Evolutionary conservation across 2,329 filamentous ascomycete species (phyloP), one percentile per base, ranked within the genome.

Genomic region (Hypoxylon sp.): DNA sequence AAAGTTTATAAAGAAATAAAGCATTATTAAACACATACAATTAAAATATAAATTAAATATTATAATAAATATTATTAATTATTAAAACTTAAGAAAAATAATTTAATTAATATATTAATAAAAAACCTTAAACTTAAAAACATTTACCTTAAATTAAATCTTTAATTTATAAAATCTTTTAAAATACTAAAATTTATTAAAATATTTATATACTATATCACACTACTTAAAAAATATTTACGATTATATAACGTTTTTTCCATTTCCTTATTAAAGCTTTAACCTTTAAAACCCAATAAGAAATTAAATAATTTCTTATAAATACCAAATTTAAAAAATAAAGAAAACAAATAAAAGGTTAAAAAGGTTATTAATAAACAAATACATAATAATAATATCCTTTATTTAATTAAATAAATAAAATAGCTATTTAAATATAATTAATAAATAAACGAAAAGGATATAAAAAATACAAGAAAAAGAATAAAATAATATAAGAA

Each of bases 401-500:
- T 36, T 13, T 36, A 36, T 14, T 45, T 45, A 45, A 45, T 11
- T 9, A 23, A 45, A n/a, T 19, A 45, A 45, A 19, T 21, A 23
- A 19, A 7, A 21, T 45, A 45, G 17, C 19, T 5, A 21, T 23
- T 45, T 1, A 45, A 45, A n/a, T 45, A 45, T 19, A 45, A 45
- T 45, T 19, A 45, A 45, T 45, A 45, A 21, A 7, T 19, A 5
- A n/a, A 45, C 9, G 5, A 19, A 45, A 21, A 45, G 21, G 5
- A 45, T 9, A 45, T 45, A 45, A 21, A 5, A 45, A 19, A 45
- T 7, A n/a, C 21, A 45, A 45, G 4, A 21, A 19, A 45, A 25
- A 25, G 23, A 45, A 45, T 45, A 21, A 45, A 45, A 45, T 45
- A 45, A 45, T 19, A 19, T 19, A 45, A 45, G 21, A 19, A 45